phyloP scores from a whole-genome alignment of 2,329 filamentous ascomycete genomes.

The Helminthosporium solani region DNA sequence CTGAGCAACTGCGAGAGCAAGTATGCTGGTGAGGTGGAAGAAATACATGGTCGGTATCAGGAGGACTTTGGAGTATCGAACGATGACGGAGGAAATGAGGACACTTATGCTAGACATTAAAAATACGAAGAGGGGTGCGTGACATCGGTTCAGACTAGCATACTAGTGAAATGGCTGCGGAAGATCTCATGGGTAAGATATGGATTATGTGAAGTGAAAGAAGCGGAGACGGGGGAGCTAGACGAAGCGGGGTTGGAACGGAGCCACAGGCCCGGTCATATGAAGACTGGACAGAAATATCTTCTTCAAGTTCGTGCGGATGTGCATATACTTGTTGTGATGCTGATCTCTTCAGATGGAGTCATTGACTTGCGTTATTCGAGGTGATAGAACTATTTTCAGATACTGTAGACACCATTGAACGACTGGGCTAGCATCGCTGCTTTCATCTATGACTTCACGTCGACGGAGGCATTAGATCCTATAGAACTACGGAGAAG shows the following conservation, averaged over 20 bases:
- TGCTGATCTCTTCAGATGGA: too few relatives aligned
- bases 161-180: background rate
- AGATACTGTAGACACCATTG: too few relatives aligned
- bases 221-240: background rate
- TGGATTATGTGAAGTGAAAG: background rate
- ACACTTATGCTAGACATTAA: background rate
- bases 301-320: background rate
- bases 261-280: background rate
- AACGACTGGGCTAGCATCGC: too few relatives aligned
- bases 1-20: background rate
- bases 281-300: background rate
- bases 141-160: too few relatives aligned
- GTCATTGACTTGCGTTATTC: too few relatives aligned
- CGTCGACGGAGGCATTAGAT: too few relatives aligned
- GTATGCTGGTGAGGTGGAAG: background rate
- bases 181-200: background rate
- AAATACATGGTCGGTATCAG: background rate
- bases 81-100: background rate
- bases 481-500: too few relatives aligned
- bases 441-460: too few relatives aligned
- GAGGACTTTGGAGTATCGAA: background rate
- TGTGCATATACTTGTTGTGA: too few relatives aligned
- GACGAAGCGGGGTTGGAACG: conserved; percentile 2
- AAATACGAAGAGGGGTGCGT: background rate
- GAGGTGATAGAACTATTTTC: too few relatives aligned